Conservation (phyloP, 805 yeast species). For the Starmerella sirachaensis region DNA sequence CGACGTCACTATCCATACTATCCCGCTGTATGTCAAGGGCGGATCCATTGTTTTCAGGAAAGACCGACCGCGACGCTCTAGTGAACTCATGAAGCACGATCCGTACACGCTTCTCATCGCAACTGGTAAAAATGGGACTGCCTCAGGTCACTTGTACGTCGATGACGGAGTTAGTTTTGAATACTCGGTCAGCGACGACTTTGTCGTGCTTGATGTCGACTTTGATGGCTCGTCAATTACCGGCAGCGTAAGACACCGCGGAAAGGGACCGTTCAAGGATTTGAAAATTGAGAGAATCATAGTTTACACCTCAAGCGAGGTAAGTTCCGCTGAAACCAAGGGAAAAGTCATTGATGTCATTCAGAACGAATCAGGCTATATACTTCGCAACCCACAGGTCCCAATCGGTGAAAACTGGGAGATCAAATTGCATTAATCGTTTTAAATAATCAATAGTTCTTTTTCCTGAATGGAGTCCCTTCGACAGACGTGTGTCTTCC, state of each 20-base stretch:
- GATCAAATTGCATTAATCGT: constrained; percentile 19
- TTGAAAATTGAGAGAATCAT: constrained; percentile 22
- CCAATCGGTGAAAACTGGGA: constrained; percentile 39
- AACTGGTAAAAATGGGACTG: constrained; percentile 36
- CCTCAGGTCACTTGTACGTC: constrained; percentile 51
- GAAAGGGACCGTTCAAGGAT: constrained; percentile 9
- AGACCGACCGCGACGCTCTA: constrained; percentile 67
- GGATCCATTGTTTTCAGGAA: constrained; percentile 61
- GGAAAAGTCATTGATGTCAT: constrained; percentile 8
- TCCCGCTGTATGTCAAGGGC: constrained; percentile 67
- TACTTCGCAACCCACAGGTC: constrained; percentile 43
- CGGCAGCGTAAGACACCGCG: constrained; percentile 11
- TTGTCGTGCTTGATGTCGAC: constrained; percentile 33
- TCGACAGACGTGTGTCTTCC: no score
- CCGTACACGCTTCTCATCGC: constrained; percentile 70
- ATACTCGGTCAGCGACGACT: constrained; percentile 40
- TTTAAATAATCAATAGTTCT: no score
- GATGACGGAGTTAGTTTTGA: constrained; percentile 77
- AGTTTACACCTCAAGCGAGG: constrained; percentile 25
- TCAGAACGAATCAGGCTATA: constrained; percentile 18
- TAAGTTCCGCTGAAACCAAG: constrained; percentile 23
- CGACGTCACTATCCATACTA: constrained; percentile 40
- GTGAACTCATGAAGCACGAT: constrained; percentile 61
- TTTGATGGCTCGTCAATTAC: constrained; percentile 22
- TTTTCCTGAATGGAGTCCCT: no score